Percentiles rank a stretch among this genome's conserved stretches.
phyloP scores from a whole-genome alignment of 2,329 filamentous ascomycete species.

The Paradendryphiella salina region DNA sequence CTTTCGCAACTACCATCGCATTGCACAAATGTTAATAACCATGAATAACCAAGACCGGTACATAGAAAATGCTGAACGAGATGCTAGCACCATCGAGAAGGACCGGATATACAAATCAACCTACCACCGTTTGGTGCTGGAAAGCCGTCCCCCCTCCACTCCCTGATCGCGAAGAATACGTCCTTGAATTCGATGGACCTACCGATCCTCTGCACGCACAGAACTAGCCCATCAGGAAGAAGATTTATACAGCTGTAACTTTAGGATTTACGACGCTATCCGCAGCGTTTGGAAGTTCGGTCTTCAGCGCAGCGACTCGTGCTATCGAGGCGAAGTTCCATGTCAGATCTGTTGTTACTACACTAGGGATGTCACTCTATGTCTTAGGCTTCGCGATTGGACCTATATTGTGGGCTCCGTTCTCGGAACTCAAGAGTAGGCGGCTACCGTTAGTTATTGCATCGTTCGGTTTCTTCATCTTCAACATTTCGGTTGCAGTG shows the following conservation, averaged over 20 bases:
- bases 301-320: constrained; percentile 48
- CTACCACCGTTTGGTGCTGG: constrained; percentile 71
- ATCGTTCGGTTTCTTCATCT: constrained; percentile 57
- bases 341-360: constrained; percentile 55
- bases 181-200: constrained; percentile 79
- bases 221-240: constrained; percentile 82
- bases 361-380: constrained; percentile 55
- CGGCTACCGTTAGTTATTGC: constrained; percentile 54
- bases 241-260: constrained; percentile 69
- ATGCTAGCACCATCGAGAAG: constrained; percentile 52
- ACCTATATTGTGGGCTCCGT: constrained; percentile 52
- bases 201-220: constrained; percentile 83
- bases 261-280: constrained; percentile 72
- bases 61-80: constrained; percentile 58
- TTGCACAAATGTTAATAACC: constrained; percentile 5
- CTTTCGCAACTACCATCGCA: not conserved
- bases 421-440: constrained; percentile 57
- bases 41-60: constrained; percentile 61
- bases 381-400: constrained; percentile 57
- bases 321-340: constrained; percentile 46
- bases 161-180: constrained; percentile 69
- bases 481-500: constrained; percentile 54
- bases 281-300: constrained; percentile 64
- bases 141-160: constrained; percentile 72
- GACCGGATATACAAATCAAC: constrained; percentile 55